phyloP scores from a whole-genome alignment of 208 protist species.

The Leishmania lainsoni region DNA sequence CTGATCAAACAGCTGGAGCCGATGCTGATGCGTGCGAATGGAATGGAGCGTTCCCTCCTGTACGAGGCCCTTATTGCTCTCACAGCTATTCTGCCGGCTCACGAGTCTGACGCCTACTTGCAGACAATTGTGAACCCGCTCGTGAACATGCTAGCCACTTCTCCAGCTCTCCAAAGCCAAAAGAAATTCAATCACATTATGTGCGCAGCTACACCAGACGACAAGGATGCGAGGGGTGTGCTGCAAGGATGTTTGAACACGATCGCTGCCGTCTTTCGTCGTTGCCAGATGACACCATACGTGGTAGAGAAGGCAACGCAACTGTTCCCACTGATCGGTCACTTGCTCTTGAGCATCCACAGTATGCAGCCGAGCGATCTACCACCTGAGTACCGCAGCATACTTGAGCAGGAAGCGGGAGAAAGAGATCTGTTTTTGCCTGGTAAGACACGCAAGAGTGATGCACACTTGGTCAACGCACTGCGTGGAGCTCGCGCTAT shows the following conservation, averaged over 20 bases:
- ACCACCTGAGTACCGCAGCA: slow-evolving; percentile 37
- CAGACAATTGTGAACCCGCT: slow-evolving; percentile 67
- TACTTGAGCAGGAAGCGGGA: slow-evolving; percentile 42
- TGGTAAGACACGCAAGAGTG: slow-evolving; percentile 42
- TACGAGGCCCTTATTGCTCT: slow-evolving; percentile 77
- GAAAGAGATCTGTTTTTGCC: slow-evolving; percentile 57
- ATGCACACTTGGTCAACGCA: slow-evolving; percentile 7
- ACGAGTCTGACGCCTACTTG: slow-evolving; percentile 51
- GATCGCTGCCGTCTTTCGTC: slow-evolving; percentile 66
- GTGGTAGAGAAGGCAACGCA: slow-evolving; percentile 45
- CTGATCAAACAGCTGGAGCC: slow-evolving; percentile 48
- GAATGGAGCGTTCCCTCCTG: slow-evolving; percentile 53
- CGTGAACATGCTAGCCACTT: slow-evolving; percentile 38
- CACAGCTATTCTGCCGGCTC: slow-evolving; percentile 39
- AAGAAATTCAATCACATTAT: slow-evolving; percentile 63
- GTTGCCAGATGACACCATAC: slow-evolving; percentile 58
- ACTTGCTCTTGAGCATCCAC: slow-evolving; percentile 58
- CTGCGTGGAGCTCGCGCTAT: slow-evolving; percentile 33
- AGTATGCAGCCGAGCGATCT: slow-evolving; percentile 46
- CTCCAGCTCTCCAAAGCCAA: slow-evolving; percentile 36
- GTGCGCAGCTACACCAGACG: slow-evolving; percentile 20
- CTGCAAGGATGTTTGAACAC: slow-evolving; percentile 53
- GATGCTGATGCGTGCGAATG: slow-evolving; percentile 41
- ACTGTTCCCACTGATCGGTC: slow-evolving; percentile 41
- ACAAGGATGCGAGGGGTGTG: slow-evolving; percentile 32